Conservation (phyloP, 2,329 filamentous ascomycete genomes). For the Cladorrhinum sp. region DNA sequence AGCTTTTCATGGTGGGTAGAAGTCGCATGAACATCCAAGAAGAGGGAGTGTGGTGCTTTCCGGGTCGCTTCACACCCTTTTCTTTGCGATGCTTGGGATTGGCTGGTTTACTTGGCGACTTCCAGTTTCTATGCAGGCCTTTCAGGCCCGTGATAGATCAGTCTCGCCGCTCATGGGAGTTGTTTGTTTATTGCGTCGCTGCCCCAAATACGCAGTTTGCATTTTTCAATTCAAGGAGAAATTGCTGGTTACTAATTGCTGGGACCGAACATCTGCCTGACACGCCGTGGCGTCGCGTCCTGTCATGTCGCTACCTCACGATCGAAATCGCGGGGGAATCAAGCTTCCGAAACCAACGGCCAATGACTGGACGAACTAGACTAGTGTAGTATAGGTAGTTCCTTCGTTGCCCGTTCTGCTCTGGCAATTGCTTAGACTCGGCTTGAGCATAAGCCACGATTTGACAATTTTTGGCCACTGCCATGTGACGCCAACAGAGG, state of each 20-base stretch:
- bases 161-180: background rate
- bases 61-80: slow-evolving; percentile 14
- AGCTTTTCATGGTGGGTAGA: slow-evolving; percentile 2
- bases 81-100: slow-evolving; percentile 1
- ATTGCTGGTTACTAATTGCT: no score
- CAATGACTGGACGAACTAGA: background rate
- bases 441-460: background rate
- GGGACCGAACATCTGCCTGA: background rate
- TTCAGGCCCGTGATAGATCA: background rate
- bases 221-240: no score
- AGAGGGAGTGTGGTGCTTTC: slow-evolving; percentile 20
- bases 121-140: background rate
- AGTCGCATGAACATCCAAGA: slow-evolving; percentile 12
- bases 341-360: background rate
- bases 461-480: background rate
- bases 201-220: background rate
- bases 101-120: slow-evolving; percentile 10
- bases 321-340: background rate
- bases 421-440: background rate
- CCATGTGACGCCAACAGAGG: background rate
- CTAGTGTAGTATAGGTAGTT: background rate
- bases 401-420: background rate
- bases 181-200: no score
- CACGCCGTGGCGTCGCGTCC: background rate
- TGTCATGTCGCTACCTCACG: background rate